Evolutionary conservation across 257 asterid genomes (phyloP).

Genomic region (Hygrophila difformis): DNA sequence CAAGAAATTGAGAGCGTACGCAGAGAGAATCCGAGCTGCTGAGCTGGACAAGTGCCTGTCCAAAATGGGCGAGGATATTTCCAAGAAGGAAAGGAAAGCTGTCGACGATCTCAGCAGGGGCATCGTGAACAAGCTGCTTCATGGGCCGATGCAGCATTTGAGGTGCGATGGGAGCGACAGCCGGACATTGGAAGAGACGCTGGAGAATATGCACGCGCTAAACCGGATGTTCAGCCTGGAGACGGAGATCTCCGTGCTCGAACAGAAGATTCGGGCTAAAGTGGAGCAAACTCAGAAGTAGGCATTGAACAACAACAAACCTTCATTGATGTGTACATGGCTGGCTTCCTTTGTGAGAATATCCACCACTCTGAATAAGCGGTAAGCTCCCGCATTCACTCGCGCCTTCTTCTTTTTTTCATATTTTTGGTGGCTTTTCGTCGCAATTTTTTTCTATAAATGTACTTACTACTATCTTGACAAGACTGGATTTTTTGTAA

Average conservation of each 20-base stretch:
- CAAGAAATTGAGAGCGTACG: constrained; percentile 87
- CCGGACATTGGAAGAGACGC: constrained; percentile 82
- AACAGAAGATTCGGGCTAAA: constrained; percentile 83
- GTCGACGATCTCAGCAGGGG: constrained; percentile 90
- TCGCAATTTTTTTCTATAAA: constrained; percentile 25
- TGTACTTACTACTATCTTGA: constrained; percentile 23
- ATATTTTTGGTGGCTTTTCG: constrained; percentile 17
- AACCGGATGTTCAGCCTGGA: constrained; percentile 85
- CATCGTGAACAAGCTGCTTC: constrained; percentile 83
- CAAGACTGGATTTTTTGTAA: constrained; percentile 19
- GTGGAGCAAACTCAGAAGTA: constrained; percentile 74
- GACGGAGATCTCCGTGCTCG: constrained; percentile 75
- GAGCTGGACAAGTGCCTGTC: constrained; percentile 89
- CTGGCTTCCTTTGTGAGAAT: background rate
- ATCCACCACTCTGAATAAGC: constrained; percentile 33
- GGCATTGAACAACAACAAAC: too few relatives aligned
- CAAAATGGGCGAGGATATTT: constrained; percentile 85
- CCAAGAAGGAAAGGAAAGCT: constrained; percentile 70
- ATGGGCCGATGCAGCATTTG: constrained; percentile 97
- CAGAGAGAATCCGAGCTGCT: constrained; percentile 71
- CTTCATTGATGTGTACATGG: too few relatives aligned
- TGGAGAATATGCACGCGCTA: constrained; percentile 95
- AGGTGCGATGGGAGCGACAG: constrained; percentile 95
- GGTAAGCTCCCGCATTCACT: constrained; percentile 28
- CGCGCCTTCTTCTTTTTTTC: too few relatives aligned